Evolutionary conservation across 148 eudicot genomes (phyloP).

Genomic region (Selenicereus undatus): DNA sequence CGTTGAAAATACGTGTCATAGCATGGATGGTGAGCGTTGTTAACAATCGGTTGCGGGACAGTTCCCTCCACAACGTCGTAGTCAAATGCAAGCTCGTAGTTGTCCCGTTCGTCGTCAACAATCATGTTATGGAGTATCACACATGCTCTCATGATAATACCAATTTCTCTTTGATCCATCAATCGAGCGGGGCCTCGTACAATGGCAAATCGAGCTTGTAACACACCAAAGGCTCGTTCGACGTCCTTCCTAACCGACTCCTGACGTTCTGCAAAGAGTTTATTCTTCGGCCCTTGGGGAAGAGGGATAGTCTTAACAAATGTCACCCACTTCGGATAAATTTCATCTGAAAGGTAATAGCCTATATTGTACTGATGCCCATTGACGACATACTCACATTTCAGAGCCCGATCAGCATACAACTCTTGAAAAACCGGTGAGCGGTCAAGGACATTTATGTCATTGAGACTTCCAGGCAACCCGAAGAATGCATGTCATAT

Average conservation of each 20-base stretch:
- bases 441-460: neutral
- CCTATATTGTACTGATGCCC: no score
- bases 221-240: slow-evolving; percentile 7
- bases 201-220: slow-evolving; percentile 3
- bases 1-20: no score
- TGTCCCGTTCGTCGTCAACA: neutral
- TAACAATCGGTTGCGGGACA: neutral
- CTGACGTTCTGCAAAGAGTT: neutral
- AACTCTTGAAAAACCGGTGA: slow-evolving; percentile 5
- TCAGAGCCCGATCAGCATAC: neutral
- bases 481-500: slow-evolving; percentile 16
- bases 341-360: neutral
- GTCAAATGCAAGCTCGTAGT: neutral
- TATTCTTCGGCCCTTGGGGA: slow-evolving; percentile 1
- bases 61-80: neutral
- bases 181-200: neutral
- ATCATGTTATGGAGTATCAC: neutral
- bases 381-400: slow-evolving; percentile 3
- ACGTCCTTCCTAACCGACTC: slow-evolving; percentile 11
- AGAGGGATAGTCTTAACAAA: neutral
- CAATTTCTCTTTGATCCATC: neutral
- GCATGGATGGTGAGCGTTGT: neutral
- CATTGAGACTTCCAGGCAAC: neutral
- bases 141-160: neutral
- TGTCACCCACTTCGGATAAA: slow-evolving; percentile 9